A percentile compares a stretch with the other conserved stretches of the same genome.
Conservation (phyloP, 257 asterid species). For the Haberlea rhodopensis region DNA sequence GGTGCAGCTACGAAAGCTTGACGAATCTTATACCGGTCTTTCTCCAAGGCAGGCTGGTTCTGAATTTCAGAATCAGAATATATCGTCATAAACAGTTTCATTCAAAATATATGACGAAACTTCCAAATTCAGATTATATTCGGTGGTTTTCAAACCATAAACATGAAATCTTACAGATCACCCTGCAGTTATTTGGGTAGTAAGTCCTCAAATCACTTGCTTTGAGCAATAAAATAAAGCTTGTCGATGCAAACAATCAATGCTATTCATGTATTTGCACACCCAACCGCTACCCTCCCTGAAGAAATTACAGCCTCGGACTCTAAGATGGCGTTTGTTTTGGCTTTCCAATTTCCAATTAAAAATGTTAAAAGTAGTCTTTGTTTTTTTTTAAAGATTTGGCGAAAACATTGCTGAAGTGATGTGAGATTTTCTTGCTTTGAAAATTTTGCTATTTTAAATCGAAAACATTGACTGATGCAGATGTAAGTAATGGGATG, state of each 20-base stretch:
- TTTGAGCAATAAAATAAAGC: conserved; percentile 6
- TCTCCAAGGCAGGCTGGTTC: conserved; percentile 99
- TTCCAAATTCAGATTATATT: neutral
- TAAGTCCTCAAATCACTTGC: conserved; percentile 13
- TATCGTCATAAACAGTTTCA: conserved; percentile 10
- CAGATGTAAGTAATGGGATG: no score
- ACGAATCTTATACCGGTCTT: conserved; percentile 95
- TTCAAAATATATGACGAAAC: neutral
- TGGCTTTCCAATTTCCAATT: no score
- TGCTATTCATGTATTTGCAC: no score
- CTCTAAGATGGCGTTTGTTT: no score
- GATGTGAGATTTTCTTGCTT: no score
- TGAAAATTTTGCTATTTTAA: no score
- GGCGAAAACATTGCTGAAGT: no score
- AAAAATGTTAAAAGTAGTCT: no score
- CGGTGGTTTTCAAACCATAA: conserved; percentile 3
- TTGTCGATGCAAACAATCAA: conserved; percentile 13
- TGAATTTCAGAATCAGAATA: conserved; percentile 31
- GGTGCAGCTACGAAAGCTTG: conserved; percentile 90
- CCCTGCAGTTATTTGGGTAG: neutral
- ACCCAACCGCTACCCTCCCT: no score
- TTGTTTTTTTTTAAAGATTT: no score
- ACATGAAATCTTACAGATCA: neutral
- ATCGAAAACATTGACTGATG: no score
- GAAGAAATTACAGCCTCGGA: no score